Conservation (phyloP, 345 rosid species). For the thale cress (Arabidopsis thaliana) region DNA sequence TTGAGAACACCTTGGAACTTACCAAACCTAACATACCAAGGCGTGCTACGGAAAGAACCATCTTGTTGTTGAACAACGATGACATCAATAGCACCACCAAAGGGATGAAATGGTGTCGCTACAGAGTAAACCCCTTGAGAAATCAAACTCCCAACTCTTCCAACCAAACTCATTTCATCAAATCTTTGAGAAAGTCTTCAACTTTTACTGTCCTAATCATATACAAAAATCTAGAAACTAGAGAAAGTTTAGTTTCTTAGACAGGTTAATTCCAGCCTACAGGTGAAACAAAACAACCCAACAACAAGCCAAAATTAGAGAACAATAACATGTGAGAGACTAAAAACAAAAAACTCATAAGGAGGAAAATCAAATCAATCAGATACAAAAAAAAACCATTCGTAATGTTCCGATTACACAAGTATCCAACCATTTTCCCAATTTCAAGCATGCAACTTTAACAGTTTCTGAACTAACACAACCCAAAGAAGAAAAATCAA, state of each 20-base stretch:
- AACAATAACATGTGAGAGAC: constrained; percentile 5
- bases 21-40: constrained; percentile 95
- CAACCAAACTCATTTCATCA: constrained; percentile 82
- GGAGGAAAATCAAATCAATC: not conserved
- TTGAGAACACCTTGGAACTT: constrained; percentile 96
- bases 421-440: constrained; percentile 19
- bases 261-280: constrained; percentile 33
- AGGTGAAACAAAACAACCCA: constrained; percentile 36
- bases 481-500: constrained; percentile 8
- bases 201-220: constrained; percentile 29
- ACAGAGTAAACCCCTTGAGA: constrained; percentile 89
- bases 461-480: constrained; percentile 25
- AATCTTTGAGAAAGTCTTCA: not conserved
- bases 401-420: constrained; percentile 28
- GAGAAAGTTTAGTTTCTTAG: not conserved
- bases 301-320: constrained; percentile 41
- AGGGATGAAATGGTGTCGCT: constrained; percentile 94
- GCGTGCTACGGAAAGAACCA: constrained; percentile 79
- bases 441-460: constrained; percentile 29
- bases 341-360: constrained; percentile 5
- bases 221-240: constrained; percentile 14
- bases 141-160: constrained; percentile 83
- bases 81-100: constrained; percentile 95
- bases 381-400: not conserved
- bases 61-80: constrained; percentile 90